Evolutionary conservation across 371 early-diverging fungal genomes (phyloP).

Genomic region (Zopfochytrium polystomum): DNA sequence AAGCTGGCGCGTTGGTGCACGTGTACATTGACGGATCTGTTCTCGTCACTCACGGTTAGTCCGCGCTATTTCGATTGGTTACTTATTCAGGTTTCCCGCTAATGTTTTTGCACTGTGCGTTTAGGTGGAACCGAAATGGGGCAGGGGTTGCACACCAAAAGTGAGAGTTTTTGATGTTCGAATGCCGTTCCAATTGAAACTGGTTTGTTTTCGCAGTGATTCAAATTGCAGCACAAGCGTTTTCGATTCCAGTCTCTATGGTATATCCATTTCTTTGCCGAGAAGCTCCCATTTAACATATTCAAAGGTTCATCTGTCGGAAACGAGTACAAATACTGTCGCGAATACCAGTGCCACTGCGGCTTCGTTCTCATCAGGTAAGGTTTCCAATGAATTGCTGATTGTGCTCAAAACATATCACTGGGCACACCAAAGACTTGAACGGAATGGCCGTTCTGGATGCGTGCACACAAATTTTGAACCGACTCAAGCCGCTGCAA

Average conservation of each 20-base stretch:
- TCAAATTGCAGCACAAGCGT: slow-evolving; percentile 67
- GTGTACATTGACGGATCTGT: slow-evolving; percentile 77
- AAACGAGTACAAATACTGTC: slow-evolving; percentile 69
- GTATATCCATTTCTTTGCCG: neutral
- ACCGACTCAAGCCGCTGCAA: slow-evolving; percentile 63
- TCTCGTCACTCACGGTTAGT: slow-evolving; percentile 62
- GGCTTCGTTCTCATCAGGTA: slow-evolving; percentile 62
- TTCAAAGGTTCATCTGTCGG: slow-evolving; percentile 59
- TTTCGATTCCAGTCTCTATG: slow-evolving; percentile 56
- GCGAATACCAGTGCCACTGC: slow-evolving; percentile 72
- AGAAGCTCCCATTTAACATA: neutral
- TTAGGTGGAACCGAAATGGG: slow-evolving; percentile 75
- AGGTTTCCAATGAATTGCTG: neutral
- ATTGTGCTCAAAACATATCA: neutral
- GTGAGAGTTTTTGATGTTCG: neutral
- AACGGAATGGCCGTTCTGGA: slow-evolving; percentile 73
- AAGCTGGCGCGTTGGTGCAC: slow-evolving; percentile 76
- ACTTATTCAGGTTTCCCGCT: too few species aligned
- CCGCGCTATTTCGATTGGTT: neutral
- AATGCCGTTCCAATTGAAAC: neutral
- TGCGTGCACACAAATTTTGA: slow-evolving; percentile 64
- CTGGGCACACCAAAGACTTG: slow-evolving; percentile 44
- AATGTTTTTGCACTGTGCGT: too few species aligned
- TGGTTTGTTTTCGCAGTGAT: slow-evolving; percentile 42
- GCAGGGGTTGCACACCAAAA: slow-evolving; percentile 78